Evolutionary conservation across 306 rosid genomes (phyloP), one percentile per base, ranked within the genome.

Genomic region (Cucumis hystrix): DNA sequence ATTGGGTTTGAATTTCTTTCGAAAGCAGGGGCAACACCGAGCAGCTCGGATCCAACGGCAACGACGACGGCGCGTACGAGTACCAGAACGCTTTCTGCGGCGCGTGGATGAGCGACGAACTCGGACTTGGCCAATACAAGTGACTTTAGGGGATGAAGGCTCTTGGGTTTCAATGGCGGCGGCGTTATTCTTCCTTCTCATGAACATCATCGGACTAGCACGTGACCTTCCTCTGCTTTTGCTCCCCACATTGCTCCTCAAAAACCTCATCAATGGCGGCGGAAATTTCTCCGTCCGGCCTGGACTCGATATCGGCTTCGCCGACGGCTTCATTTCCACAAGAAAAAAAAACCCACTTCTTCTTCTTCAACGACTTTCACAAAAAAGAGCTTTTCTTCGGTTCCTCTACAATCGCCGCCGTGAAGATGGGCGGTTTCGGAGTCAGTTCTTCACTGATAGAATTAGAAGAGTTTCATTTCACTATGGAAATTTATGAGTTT

Each of bases 41-140:
- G 87, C 78, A 60, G 61, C 83, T 15, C 79, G 80, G 81, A 90
- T 67, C 89, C 95, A 90, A 40, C 80, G 68, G 40, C 85, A 87
- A 18, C 81, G 78, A 20, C 81, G 78, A 62, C 82, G 75, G 20
- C 74, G 45, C 17, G 75, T 67, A 39, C 77, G 70, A 20, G 82
- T 62, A 30, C 72, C 37, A 3, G 47, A 15, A 23, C 56, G 85
- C 59, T 25, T 18, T 17, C 79, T 28, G n/a, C 17, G 28, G 73
- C 45, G 54, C 70, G 87, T 91, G 78, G 92, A 66, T 37, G 96
- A 77, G 78, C 91, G 88, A 58, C 81, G 68, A 52, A 87, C 91
- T 8, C 91, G 86, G 6, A 93, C 98, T 68, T 91, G 97, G 0
- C 98, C 98, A 89, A 93, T 93, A 91, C 98, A 94, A 2, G 98